These are phyloP conservation scores for Leptographium procerum DNA, from an alignment of 2,329 filamentous ascomycete genomes.

Conservation along the genomic window DNA sequence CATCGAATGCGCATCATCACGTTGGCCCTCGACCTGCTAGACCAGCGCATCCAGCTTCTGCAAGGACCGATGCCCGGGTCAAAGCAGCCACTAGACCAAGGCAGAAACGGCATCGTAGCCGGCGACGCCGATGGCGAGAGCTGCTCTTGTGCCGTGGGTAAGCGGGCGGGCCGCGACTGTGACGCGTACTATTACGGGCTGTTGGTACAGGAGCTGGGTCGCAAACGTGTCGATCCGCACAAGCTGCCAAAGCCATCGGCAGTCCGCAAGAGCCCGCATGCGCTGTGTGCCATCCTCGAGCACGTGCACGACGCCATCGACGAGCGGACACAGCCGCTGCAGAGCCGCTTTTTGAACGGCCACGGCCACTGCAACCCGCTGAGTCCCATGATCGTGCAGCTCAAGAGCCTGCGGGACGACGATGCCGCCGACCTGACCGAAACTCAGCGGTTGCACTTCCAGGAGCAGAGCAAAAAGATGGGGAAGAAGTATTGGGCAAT, in stretches of 20 bases:
- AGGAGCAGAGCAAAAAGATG: slow-evolving; percentile 2
- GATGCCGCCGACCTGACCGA: neutral
- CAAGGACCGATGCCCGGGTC: slow-evolving; percentile 2
- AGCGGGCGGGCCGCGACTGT: neutral
- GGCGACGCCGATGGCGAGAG: neutral
- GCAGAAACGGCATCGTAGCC: neutral
- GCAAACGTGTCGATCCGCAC: neutral
- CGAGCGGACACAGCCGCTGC: neutral
- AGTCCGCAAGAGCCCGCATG: slow-evolving; percentile 2
- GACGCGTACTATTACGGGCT: slow-evolving; percentile 5
- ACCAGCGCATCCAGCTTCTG: neutral
- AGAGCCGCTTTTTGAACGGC: neutral
- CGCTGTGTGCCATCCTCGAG: slow-evolving; percentile 2
- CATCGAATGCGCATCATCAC: slow-evolving; percentile 1
- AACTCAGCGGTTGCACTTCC: neutral
- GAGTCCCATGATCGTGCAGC: neutral
- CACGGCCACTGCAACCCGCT: slow-evolving; percentile 8
- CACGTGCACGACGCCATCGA: slow-evolving; percentile 4
- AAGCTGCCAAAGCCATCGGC: neutral
- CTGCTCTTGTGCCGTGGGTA: neutral
- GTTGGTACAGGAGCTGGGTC: slow-evolving; percentile 5
- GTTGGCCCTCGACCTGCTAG: neutral
- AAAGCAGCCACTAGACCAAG: neutral
- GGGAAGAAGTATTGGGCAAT: neutral
- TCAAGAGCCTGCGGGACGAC: slow-evolving; percentile 1